Conservation (phyloP, 2,329 filamentous ascomycete genomes). For the Aspergillus sojae region DNA sequence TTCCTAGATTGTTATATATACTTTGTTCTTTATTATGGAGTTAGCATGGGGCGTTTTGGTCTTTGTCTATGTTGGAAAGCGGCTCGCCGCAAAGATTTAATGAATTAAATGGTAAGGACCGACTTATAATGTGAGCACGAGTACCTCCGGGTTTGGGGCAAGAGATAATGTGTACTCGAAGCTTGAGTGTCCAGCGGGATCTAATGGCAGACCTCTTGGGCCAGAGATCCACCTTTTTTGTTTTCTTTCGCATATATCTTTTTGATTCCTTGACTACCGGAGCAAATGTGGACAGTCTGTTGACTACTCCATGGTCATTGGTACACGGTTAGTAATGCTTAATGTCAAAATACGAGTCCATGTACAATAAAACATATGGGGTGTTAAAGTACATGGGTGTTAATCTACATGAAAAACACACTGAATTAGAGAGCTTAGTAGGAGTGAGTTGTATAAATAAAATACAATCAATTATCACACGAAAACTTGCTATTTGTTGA, state of each 20-base stretch:
- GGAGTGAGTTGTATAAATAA: not conserved
- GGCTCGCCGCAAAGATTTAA: conserved; percentile 22
- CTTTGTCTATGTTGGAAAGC: conserved; percentile 13
- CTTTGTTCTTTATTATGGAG: conserved; percentile 8
- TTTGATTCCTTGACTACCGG: not conserved
- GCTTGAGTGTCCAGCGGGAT: conserved; percentile 9
- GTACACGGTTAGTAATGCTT: not conserved
- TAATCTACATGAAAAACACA: not conserved
- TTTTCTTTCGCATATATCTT: not conserved
- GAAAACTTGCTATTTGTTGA: not conserved
- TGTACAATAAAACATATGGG: not conserved
- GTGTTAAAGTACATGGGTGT: not conserved
- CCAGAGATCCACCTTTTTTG: not conserved
- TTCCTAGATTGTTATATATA: not conserved
- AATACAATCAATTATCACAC: not conserved
- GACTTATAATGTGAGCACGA: conserved; percentile 24
- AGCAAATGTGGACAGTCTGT: not conserved
- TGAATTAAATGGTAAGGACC: conserved; percentile 24
- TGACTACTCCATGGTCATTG: not conserved
- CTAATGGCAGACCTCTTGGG: conserved; percentile 2
- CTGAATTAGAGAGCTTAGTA: not conserved
- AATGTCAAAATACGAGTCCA: not conserved
- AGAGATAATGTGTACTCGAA: conserved; percentile 16
- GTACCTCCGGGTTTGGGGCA: conserved; percentile 14
- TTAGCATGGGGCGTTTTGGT: conserved; percentile 18